phyloP scores from a whole-genome alignment of 345 rosid species.

The Lumnitzera littorea region DNA sequence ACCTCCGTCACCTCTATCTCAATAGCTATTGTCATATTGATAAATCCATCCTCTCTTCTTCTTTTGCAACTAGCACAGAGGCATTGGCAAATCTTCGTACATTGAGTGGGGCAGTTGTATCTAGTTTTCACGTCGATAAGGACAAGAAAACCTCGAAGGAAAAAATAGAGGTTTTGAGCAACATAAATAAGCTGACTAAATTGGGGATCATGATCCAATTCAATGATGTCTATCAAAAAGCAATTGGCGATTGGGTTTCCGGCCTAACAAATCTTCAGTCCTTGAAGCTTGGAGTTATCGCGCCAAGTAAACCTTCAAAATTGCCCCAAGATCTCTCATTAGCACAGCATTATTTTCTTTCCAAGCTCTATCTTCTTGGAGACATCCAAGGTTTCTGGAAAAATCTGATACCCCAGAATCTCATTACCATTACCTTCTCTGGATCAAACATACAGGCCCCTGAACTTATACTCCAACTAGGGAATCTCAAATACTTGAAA shows the following conservation, averaged over 20 bases:
- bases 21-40: background rate
- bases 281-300: background rate
- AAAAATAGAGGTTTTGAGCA: background rate
- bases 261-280: conserved; percentile 1
- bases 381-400: background rate
- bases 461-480: too few relatives aligned
- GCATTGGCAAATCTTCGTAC: background rate
- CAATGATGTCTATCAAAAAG: too few relatives aligned
- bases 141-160: too few relatives aligned
- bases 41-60: background rate
- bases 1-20: too few relatives aligned
- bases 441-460: too few relatives aligned
- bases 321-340: background rate
- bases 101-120: background rate
- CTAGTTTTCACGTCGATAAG: background rate
- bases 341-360: background rate
- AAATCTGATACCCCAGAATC: too few relatives aligned
- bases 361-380: background rate
- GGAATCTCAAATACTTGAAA: too few relatives aligned
- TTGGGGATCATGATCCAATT: too few relatives aligned
- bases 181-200: background rate
- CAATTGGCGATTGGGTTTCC: background rate
- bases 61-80: background rate
- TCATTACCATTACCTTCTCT: too few relatives aligned
- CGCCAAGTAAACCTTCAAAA: too few relatives aligned